Base-by-base conservation (phyloP, 768 basidiomycete genomes). In the Naganishia onofrii region DNA sequence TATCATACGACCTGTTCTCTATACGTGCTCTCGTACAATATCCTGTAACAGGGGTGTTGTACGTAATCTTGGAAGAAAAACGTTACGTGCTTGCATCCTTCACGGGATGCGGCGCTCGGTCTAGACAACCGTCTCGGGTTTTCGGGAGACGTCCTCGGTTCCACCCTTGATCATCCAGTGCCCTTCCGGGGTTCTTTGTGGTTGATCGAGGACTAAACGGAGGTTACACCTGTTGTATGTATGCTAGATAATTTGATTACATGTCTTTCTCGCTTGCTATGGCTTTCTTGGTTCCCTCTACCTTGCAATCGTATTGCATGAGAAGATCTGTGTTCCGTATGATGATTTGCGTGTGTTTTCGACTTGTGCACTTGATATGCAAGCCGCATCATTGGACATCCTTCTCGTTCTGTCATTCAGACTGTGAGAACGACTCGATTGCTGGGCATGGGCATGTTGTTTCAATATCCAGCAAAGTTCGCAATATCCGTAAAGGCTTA, bases 141-240 rank as follows among this genome's bases (percentile, higher is more conserved):
- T 51, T 58, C 57, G 32, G 38, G 42, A 57, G 38, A 32, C 38
- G 56, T 51, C 38, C 67, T 69, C 48, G 36, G 68, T 69, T 69
- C 68, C 68, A 69, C 68, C 68, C 68, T 69, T 60, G 68, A 69
- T 69, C 68, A 48, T 48, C 68, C 56, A 26, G 29, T 23, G 15
- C 26, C 29, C 28, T 17, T 60, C 58, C 29, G 32, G 36, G 29
- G 56, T 29, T 17, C 19, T 58, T n/a, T 31, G 46, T 69, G 68
- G 68, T 51, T 54, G 42, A 69, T 69, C 68, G 68, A 69, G 68
- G 68, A 69, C 68, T 69, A 69, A 69, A 69, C 29, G 68, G 48
- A 69, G 56, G 68, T 46, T 36, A 69, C 48, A 69, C 13, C 28
- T 28, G 21, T 68, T 56, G 36, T 42, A 42, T 21, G 42, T 28